These are phyloP conservation scores for Plasmodium chabaudi DNA, from an alignment of 169 alveolate species.

Conservation along the genomic window DNA sequence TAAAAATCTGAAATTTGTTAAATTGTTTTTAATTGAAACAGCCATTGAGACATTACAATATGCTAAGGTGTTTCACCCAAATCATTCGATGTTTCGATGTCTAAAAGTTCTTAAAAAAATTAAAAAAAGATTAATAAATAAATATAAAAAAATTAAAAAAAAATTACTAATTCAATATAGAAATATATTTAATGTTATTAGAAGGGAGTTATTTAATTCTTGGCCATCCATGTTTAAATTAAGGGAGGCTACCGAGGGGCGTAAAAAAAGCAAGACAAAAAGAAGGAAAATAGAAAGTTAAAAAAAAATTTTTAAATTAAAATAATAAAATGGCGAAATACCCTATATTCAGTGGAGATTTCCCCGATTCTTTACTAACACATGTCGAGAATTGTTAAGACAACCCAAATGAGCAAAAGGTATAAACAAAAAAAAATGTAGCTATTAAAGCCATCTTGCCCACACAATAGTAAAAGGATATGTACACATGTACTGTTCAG, in stretches of 20 bases:
- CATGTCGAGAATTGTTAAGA: no score
- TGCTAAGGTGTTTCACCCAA: constrained; percentile 23
- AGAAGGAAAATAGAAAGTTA: not conserved
- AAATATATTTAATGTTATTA: constrained; percentile 16
- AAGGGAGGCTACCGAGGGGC: not conserved
- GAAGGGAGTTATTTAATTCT: constrained; percentile 21
- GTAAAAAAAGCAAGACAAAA: not conserved
- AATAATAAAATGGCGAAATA: not conserved
- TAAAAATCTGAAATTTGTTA: constrained; percentile 56
- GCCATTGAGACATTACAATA: constrained; percentile 57
- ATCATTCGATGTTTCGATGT: constrained; percentile 43
- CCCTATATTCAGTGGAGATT: no score
- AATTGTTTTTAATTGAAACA: constrained; percentile 56
- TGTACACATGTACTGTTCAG: no score
- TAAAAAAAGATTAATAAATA: constrained; percentile 26
- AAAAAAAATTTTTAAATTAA: no score
- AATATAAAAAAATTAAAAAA: constrained; percentile 29
- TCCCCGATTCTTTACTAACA: no score
- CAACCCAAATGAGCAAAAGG: no score
- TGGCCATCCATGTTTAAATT: constrained; percentile 76
- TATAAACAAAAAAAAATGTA: no score
- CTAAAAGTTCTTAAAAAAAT: constrained; percentile 15
- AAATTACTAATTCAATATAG: constrained; percentile 7
- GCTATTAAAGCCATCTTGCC: no score
- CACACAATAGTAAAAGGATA: no score